Evolutionary conservation across 2,329 filamentous ascomycete genomes (phyloP).

Genomic region (Fusarium chaquense): DNA sequence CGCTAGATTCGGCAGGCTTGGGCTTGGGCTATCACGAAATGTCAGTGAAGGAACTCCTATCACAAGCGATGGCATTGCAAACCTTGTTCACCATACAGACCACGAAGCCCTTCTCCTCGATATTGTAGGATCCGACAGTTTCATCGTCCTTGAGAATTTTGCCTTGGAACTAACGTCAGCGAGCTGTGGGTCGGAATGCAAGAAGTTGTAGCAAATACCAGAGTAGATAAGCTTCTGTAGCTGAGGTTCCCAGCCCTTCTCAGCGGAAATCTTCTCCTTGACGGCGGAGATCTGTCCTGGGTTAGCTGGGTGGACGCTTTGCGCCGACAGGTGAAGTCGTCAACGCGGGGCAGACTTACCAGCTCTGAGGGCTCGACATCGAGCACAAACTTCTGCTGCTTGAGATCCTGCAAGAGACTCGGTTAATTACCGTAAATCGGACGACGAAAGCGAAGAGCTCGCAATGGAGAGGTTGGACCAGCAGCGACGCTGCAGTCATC

Average conservation of each 20-base stretch:
- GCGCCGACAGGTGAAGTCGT: conserved; percentile 36
- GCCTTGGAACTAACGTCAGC: conserved; percentile 65
- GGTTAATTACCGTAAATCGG: conserved; percentile 19
- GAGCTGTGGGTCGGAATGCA: conserved; percentile 23
- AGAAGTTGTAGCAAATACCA: conserved; percentile 64
- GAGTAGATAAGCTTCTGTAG: conserved; percentile 98
- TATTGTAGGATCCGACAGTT: conserved; percentile 95
- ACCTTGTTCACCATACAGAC: conserved; percentile 99
- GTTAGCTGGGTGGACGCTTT: conserved; percentile 27
- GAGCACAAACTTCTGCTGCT: conserved; percentile 98
- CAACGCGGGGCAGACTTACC: conserved; percentile 68
- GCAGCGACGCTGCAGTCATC: conserved; percentile 5
- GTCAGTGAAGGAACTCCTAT: conserved; percentile 19
- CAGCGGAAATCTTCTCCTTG: conserved; percentile 90
- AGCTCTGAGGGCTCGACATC: conserved; percentile 93
- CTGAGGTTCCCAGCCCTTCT: conserved; percentile 94
- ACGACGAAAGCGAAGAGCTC: conserved; percentile 2
- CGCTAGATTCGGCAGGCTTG: conserved; percentile 76
- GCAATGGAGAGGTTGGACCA: background rate
- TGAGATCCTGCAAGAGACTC: conserved; percentile 79
- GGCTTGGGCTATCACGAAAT: conserved; percentile 59
- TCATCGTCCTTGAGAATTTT: conserved; percentile 99
- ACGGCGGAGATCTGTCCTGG: conserved; percentile 79
- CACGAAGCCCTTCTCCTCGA: conserved; percentile 99
- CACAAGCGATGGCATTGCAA: conserved; percentile 43